phyloP scores from a whole-genome alignment of 768 basidiomycete genomes.

The Suillus subalutaceus region DNA sequence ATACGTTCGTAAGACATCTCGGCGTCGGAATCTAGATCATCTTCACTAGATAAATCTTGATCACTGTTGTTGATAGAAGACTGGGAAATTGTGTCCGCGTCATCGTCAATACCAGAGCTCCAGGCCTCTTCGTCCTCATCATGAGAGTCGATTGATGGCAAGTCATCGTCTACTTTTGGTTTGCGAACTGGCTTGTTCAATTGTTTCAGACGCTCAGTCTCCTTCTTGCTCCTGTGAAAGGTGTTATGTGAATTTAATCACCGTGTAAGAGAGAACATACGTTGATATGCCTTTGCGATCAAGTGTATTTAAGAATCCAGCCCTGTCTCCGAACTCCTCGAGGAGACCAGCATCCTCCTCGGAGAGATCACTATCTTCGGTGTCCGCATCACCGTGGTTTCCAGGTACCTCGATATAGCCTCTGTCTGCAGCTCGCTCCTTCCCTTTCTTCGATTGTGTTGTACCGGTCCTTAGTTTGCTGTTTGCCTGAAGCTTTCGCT shows the following conservation, averaged over 20 bases:
- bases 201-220: conserved; percentile 70
- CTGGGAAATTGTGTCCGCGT: conserved; percentile 31
- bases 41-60: conserved; percentile 16
- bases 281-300: conserved; percentile 82
- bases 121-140: conserved; percentile 59
- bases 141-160: conserved; percentile 72
- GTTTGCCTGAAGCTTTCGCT: conserved; percentile 52
- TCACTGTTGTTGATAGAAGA: conserved; percentile 12
- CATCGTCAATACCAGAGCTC: conserved; percentile 46
- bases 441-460: conserved; percentile 47
- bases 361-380: conserved; percentile 50
- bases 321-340: conserved; percentile 61
- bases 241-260: conserved; percentile 10
- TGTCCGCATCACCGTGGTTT: conserved; percentile 10
- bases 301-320: conserved; percentile 68
- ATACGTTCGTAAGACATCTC: conserved; percentile 77
- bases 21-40: conserved; percentile 51
- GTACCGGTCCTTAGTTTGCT: conserved; percentile 22
- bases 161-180: conserved; percentile 48
- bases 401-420: conserved; percentile 64
- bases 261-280: conserved; percentile 42
- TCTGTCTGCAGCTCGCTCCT: conserved; percentile 63
- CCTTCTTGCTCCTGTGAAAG: conserved; percentile 76
- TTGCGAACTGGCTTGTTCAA: conserved; percentile 59
- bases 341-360: conserved; percentile 72